Evolutionary conservation across 139 green algal genomes (phyloP).

Genomic region (Micromonas pusilla): DNA sequence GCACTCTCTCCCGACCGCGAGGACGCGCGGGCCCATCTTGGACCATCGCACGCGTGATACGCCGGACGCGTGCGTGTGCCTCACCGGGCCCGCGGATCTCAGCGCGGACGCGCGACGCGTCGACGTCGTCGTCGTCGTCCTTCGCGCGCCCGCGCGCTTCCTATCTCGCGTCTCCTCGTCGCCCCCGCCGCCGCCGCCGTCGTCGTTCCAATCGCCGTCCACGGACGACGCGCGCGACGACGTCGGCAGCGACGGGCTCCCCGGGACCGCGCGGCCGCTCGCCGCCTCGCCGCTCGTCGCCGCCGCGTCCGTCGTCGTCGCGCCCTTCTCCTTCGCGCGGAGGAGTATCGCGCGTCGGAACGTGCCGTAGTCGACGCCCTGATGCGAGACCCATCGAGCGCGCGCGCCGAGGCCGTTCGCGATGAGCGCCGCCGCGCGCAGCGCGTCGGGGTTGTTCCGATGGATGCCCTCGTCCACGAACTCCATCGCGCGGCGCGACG

Average conservation of each 20-base stretch:
- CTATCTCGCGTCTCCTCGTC: neutral
- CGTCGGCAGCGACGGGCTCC: too few relatives aligned
- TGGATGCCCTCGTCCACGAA: neutral
- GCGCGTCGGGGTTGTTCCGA: neutral
- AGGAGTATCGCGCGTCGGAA: neutral
- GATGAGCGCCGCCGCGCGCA: neutral
- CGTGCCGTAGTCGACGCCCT: neutral
- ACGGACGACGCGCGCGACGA: too few relatives aligned
- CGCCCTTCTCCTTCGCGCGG: neutral
- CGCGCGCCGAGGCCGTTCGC: neutral
- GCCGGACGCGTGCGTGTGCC: neutral
- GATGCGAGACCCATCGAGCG: neutral
- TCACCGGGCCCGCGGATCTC: slow-evolving; percentile 1
- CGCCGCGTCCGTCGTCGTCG: neutral
- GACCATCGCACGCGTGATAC: neutral
- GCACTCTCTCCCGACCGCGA: neutral
- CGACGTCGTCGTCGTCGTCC: neutral
- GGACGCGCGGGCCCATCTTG: neutral
- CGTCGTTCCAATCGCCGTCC: neutral
- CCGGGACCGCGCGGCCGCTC: too few relatives aligned
- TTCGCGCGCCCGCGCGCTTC: neutral
- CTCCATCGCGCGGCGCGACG: neutral
- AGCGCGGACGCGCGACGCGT: neutral
- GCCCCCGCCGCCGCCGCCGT: neutral
- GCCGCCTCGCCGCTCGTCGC: too few relatives aligned